phyloP scores from a whole-genome alignment of 192 early-diverging fungal species.

The Coemansia sp. region DNA sequence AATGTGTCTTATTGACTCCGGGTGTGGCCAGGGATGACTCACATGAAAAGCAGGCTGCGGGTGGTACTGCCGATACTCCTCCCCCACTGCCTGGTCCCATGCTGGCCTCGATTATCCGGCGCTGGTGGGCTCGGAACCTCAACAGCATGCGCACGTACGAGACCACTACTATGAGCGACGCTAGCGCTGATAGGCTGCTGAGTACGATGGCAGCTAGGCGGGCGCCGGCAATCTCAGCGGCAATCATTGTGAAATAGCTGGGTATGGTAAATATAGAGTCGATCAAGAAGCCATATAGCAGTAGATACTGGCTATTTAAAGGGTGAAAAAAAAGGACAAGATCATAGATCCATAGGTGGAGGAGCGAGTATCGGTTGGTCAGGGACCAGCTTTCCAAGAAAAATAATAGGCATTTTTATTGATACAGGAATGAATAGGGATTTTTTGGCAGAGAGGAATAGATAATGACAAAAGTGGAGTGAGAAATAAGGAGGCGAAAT shows the following conservation, averaged over 20 bases:
- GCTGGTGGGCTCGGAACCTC: slow-evolving; percentile 38
- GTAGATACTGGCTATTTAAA: background rate
- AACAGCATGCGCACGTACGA: slow-evolving; percentile 33
- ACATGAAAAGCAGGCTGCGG: slow-evolving; percentile 34
- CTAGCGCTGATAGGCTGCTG: slow-evolving; percentile 33
- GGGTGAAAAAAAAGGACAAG: background rate
- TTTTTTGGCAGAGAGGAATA: too few relatives aligned
- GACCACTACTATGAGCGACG: slow-evolving; percentile 30
- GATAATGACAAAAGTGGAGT: background rate
- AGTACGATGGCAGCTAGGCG: slow-evolving; percentile 35
- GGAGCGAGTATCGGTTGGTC: background rate
- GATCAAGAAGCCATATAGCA: background rate
- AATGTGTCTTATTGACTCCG: slow-evolving; percentile 15
- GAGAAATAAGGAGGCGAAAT: background rate
- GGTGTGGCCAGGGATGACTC: slow-evolving; percentile 41
- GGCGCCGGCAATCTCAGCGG: slow-evolving; percentile 15
- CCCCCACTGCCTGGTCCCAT: slow-evolving; percentile 5
- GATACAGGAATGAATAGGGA: too few relatives aligned
- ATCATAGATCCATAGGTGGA: too few relatives aligned
- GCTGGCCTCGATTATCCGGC: slow-evolving; percentile 27
- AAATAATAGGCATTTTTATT: too few relatives aligned
- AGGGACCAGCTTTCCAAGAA: background rate
- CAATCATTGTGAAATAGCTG: background rate
- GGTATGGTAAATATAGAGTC: background rate
- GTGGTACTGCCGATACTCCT: background rate